These are phyloP conservation scores for Gossypium laxum DNA, from an alignment of 441 rosid species.

Conservation along the genomic window DNA sequence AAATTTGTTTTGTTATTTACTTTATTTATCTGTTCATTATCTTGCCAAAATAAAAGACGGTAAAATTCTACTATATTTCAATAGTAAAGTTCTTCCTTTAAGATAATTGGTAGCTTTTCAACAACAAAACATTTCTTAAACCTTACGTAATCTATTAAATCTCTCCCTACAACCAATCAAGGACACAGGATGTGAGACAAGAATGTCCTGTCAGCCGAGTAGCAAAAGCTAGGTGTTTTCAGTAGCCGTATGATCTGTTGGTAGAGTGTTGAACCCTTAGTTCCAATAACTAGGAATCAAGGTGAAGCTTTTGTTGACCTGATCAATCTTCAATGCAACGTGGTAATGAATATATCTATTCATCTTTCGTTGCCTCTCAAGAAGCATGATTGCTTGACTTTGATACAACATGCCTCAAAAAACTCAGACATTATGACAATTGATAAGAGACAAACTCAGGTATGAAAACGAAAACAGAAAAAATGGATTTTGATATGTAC, in stretches of 20 bases:
- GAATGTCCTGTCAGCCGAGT: neutral
- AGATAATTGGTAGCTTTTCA: neutral
- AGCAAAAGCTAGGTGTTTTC: neutral
- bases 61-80: neutral
- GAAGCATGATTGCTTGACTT: neutral
- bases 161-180: neutral
- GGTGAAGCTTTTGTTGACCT: neutral
- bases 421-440: neutral
- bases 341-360: neutral
- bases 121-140: neutral
- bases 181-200: neutral
- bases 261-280: neutral
- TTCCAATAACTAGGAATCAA: neutral
- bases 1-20: neutral
- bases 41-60: neutral
- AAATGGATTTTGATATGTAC: constrained; percentile 22
- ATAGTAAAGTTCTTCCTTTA: neutral
- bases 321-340: neutral
- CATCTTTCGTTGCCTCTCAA: neutral
- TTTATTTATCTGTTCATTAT: neutral
- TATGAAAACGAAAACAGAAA: neutral
- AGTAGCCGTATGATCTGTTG: neutral
- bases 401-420: neutral
- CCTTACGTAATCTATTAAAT: neutral
- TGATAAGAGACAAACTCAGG: neutral